Base-by-base conservation (phyloP, 2,329 filamentous ascomycete genomes). In the Pseudocercospora macadamiae region DNA sequence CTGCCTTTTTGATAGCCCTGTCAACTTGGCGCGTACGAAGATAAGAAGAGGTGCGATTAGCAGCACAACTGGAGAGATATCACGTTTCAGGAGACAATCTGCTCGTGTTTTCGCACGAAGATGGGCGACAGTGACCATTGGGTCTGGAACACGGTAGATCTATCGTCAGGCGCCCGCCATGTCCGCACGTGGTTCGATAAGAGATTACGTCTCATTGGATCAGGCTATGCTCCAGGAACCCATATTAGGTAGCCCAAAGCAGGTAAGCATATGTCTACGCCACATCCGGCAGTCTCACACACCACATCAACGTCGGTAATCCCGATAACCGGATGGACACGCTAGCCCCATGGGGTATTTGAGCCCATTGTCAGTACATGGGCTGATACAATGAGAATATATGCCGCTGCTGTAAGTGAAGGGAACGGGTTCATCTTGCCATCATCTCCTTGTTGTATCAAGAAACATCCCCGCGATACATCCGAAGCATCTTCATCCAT, bases 301-400 rank as follows among this genome's bases (percentile, higher is more conserved):
- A 49, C 47, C 47, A 53, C 6, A n/a, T n/a, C 26, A 23, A 42
- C 36, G 48, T 51, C 16, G 48, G 10, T n/a, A 51, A 51, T 51
- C 30, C 48, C 48, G 28, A 51, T 36, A 21, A 6, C 18, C 30
- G 12, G 51, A 53, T 48, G 58, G 53, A 57, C 54, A 60, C 23
- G 30, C 58, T 56, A 49, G 34, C 58, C 58, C 53, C 58, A 60
- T 60, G 58, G 58, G 58, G 58, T 49, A 49, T 47, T 37, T 48
- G 36, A 59, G 44, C 52, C 37, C 57, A 51, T 55, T 28, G 57
- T 55, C 16, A 32, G 39, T 32, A 47, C 51, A 55, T 51, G 53
- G 45, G 10, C 47, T 30, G 47, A 49, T 30, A 21, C 25, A 6
- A 49, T 34, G 47, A 34, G 47, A 34, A 59, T 59, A 59, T 59